phyloP scores from a whole-genome alignment of 2,329 filamentous ascomycete species.

The Colletotrichum abscissum region DNA sequence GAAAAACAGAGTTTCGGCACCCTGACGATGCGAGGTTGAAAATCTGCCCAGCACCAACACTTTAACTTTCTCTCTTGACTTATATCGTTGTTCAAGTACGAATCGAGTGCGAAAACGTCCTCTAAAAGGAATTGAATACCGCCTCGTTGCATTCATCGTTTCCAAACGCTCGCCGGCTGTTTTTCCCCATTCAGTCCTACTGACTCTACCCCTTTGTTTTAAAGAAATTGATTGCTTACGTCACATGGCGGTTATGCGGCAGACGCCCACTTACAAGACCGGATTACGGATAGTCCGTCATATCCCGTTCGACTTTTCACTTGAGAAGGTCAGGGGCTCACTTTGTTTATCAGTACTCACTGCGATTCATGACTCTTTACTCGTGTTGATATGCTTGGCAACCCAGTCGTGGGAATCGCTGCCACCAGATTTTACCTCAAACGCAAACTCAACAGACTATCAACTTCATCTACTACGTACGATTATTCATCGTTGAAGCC shows the following conservation, averaged over 20 bases:
- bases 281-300: neutral
- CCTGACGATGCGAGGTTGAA: neutral
- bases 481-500: neutral
- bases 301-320: neutral
- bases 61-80: neutral
- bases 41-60: neutral
- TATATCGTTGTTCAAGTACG: neutral
- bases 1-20: neutral
- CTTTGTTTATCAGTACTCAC: neutral
- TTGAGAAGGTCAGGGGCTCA: neutral
- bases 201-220: neutral
- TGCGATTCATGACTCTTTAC: neutral
- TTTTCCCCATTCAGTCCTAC: neutral
- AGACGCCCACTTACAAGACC: neutral
- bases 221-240: constrained; percentile 4
- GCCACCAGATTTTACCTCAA: neutral
- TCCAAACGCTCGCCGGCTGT: neutral
- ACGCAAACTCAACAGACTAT: neutral
- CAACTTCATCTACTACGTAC: neutral
- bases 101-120: neutral
- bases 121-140: neutral
- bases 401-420: neutral
- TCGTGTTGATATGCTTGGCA: neutral
- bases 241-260: neutral
- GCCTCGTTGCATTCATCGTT: neutral